phyloP scores from a whole-genome alignment of 306 rosid genomes.

The Vicia sativa region DNA sequence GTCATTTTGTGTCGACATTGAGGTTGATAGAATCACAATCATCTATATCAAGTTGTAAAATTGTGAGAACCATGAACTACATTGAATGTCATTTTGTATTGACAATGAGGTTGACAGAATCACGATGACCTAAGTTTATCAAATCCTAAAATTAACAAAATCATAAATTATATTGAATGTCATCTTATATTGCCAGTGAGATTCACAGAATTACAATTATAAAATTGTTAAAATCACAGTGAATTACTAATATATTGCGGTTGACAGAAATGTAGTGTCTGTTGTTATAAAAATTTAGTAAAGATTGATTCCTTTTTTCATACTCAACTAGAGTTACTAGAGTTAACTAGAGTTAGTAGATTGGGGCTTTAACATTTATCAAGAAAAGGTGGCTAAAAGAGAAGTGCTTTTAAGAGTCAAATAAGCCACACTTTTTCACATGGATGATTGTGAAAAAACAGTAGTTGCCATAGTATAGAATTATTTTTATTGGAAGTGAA shows the following conservation, averaged over 20 bases:
- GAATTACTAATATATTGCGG: not conserved
- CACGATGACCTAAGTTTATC: too few relatives aligned
- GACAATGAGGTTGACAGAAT: not conserved
- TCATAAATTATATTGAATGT: too few relatives aligned
- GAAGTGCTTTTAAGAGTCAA: not conserved
- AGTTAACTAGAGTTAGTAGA: too few relatives aligned
- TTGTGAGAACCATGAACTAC: too few relatives aligned
- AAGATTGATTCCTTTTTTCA: not conserved
- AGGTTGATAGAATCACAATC: too few relatives aligned
- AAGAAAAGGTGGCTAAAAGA: not conserved
- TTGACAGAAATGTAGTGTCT: not conserved
- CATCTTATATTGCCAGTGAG: too few relatives aligned
- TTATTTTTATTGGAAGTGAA: conserved; percentile 28
- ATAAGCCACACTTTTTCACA: not conserved
- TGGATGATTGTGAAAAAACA: conserved; percentile 3
- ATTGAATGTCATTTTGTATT: too few relatives aligned
- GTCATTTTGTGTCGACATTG: too few relatives aligned
- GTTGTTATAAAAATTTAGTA: not conserved
- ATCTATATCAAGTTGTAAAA: too few relatives aligned
- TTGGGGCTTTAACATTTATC: conserved; percentile 1
- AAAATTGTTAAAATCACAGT: not conserved
- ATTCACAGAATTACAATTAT: not conserved
- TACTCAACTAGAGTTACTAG: not conserved
- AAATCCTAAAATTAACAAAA: too few relatives aligned
- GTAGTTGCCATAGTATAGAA: not conserved